A percentile compares a stretch with the other conserved stretches of the same genome.
Conservation (phyloP, 2,329 filamentous ascomycete species). For the Parafenestella ontariensis region DNA sequence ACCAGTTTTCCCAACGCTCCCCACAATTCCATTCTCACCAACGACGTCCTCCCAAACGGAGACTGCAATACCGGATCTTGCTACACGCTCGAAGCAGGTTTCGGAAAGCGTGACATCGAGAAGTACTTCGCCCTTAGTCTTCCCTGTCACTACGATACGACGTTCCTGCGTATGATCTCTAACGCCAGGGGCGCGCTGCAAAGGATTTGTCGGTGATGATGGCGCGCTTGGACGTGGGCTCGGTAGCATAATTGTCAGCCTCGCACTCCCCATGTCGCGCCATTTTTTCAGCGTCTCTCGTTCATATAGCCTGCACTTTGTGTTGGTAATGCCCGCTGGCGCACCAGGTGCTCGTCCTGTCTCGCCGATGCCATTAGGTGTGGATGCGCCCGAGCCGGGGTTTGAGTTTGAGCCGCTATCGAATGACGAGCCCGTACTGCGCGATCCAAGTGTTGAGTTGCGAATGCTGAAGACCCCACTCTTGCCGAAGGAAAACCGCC, state of each 20-base stretch:
- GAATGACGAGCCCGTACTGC: conserved; percentile 61
- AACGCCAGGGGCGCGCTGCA: conserved; percentile 46
- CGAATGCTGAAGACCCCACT: conserved; percentile 83
- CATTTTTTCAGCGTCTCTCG: conserved; percentile 78
- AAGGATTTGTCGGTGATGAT: conserved; percentile 32
- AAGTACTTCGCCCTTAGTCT: conserved; percentile 71
- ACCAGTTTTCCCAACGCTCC: conserved; percentile 65
- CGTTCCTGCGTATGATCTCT: conserved; percentile 70
- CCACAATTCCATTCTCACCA: conserved; percentile 61
- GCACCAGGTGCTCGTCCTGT: conserved; percentile 43
- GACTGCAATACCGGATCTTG: conserved; percentile 84
- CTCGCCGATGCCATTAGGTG: conserved; percentile 39
- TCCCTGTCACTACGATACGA: conserved; percentile 78
- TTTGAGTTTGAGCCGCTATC: conserved; percentile 50
- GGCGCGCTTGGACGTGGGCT: conserved; percentile 58
- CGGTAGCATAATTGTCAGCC: conserved; percentile 82
- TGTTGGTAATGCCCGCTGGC: conserved; percentile 74
- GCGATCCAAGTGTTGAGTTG: conserved; percentile 73
- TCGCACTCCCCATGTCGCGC: conserved; percentile 88
- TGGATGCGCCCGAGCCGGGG: conserved; percentile 42
- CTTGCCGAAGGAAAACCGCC: conserved; percentile 71
- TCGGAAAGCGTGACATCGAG: conserved; percentile 86
- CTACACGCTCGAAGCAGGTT: conserved; percentile 83
- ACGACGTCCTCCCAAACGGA: conserved; percentile 77
- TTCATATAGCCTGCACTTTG: conserved; percentile 85